Percentiles rank a stretch among this genome's conserved stretches.
Conservation (phyloP, 1,284 basidiomycete species). For the Microbotryum intermedium region DNA sequence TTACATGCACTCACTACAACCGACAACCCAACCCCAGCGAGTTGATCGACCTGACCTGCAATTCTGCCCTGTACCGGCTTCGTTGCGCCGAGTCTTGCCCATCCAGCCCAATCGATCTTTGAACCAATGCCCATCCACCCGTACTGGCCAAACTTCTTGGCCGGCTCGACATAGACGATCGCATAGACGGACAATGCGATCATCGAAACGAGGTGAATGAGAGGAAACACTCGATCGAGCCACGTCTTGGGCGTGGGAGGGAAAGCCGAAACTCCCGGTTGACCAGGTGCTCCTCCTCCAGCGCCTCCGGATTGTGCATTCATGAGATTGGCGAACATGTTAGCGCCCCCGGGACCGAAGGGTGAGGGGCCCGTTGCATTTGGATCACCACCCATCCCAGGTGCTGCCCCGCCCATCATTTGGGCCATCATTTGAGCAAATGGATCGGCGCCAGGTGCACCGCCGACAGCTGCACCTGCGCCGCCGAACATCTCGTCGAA, state of each 20-base stretch:
- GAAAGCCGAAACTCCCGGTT: slow-evolving; percentile 10
- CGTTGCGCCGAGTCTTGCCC: slow-evolving; percentile 21
- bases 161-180: slow-evolving; percentile 30
- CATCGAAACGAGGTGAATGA: slow-evolving; percentile 32
- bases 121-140: slow-evolving; percentile 16
- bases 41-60: slow-evolving; percentile 9
- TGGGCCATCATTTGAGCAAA: slow-evolving; percentile 30
- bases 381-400: neutral
- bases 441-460: slow-evolving; percentile 11
- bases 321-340: neutral
- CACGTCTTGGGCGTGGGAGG: slow-evolving; percentile 29
- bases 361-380: neutral
- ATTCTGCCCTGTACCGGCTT: slow-evolving; percentile 11
- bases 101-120: slow-evolving; percentile 28
- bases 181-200: slow-evolving; percentile 29
- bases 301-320: neutral
- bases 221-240: slow-evolving; percentile 31
- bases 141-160: slow-evolving; percentile 10
- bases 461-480: neutral
- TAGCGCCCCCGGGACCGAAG: neutral
- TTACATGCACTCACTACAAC: slow-evolving; percentile 10
- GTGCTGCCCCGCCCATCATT: slow-evolving; percentile 16
- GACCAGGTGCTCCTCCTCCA: slow-evolving; percentile 1
- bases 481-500: neutral
- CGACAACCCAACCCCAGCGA: slow-evolving; percentile 9